Base-by-base conservation (phyloP, 306 rosid species). In the Prosopis cineraria region DNA sequence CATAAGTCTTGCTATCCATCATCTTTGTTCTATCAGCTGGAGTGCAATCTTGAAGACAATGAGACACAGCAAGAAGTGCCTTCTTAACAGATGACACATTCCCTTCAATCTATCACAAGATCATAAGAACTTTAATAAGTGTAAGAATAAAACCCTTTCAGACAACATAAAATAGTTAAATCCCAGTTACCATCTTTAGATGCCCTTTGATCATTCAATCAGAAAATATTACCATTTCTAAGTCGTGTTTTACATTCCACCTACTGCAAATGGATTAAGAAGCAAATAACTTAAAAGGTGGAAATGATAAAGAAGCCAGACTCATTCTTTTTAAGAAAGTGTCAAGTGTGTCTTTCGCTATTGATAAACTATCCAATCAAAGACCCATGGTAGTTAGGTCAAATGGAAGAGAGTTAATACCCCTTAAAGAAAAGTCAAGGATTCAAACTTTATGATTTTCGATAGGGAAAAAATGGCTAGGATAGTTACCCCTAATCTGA, bases 1-100 rank as follows among this genome's bases (percentile, higher is more conserved):
- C 89, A 74, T 65, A 27, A 64, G 88, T 88, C 74, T 85, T 90
- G 91, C 78, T 83, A 79, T 83, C 91, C 65, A 31, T 75, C 74
- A 77, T 78, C 79, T 85, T 87, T 79, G 83, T 80, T 82, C 88
- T 90, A 67, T 90, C 95, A 70, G 69, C 66, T 13, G 87, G 77
- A 24, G 82, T 78, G 77, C 88, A 90, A 45, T 86, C 93, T 82
- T 89, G 98, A 81, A 95, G 90, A 68, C 91, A 63, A 48, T 80
- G 86, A 72, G 97, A 89, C 16, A 93, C 93, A 24, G 98, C 95
- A 82, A 95, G 25, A 63, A 95, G 92, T 70, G 94, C 98, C 81
- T 79, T 93, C 88, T 87, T 95, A 14, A 95, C 94, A 44, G 93
- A 85, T 69, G 85, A 80, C 56, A 87, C 79, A 70, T 81, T 75